Evolutionary conservation across 2,329 filamentous ascomycete species (phyloP).

Genomic region (Ploettnerulaceae sp.): DNA sequence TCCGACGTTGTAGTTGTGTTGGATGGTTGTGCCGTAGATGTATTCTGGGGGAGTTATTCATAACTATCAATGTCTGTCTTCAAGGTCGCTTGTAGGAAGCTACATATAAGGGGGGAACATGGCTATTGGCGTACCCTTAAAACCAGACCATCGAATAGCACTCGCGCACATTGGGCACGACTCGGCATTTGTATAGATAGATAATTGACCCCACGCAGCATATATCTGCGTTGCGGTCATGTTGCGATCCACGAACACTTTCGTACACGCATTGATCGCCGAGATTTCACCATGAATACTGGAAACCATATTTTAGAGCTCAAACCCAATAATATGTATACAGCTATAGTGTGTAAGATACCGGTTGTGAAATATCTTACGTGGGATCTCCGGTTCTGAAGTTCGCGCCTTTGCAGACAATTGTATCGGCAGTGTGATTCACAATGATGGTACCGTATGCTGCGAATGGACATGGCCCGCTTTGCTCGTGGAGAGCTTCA

Average conservation of each 20-base stretch:
- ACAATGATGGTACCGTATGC: slow-evolving; percentile 51
- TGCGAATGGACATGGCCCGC: slow-evolving; percentile 45
- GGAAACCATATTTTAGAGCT: too few species aligned
- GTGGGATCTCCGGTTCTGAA: slow-evolving; percentile 17
- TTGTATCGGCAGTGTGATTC: slow-evolving; percentile 43
- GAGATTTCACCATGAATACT: slow-evolving; percentile 48
- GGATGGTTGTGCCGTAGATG: slow-evolving; percentile 17
- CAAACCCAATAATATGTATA: too few species aligned
- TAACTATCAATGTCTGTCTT: too few species aligned
- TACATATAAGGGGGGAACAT: too few species aligned
- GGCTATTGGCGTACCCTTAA: too few species aligned
- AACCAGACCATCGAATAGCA: slow-evolving; percentile 51
- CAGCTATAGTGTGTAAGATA: not conserved
- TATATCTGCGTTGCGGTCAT: slow-evolving; percentile 27
- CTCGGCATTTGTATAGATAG: slow-evolving; percentile 49
- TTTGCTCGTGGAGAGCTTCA: slow-evolving; percentile 38
- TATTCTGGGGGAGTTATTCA: slow-evolving; percentile 10
- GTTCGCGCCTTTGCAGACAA: slow-evolving; percentile 15
- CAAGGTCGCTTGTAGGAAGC: too few species aligned
- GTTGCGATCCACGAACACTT: slow-evolving; percentile 39
- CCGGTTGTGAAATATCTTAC: not conserved
- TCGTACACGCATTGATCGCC: slow-evolving; percentile 49
- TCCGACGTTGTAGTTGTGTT: slow-evolving; percentile 14
- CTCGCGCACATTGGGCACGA: slow-evolving; percentile 53
- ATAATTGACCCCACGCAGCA: slow-evolving; percentile 40